A percentile compares a stretch with the other conserved stretches of the same genome.
phyloP scores from a whole-genome alignment of 176 grass and related monocot genomes.

The Oryza punctata region DNA sequence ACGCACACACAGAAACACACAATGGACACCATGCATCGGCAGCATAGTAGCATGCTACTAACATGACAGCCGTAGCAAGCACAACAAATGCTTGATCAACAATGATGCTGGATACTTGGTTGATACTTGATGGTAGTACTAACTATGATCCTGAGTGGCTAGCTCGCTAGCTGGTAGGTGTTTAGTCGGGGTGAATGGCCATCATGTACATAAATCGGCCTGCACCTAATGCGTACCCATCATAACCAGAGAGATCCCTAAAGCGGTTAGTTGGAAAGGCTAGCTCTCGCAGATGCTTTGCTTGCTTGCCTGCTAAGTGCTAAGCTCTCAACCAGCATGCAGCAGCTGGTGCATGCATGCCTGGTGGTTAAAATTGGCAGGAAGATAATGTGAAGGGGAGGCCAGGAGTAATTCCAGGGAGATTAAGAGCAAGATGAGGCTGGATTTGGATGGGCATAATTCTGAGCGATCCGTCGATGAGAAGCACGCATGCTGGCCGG shows the following conservation, averaged over 20 bases:
- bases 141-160: neutral
- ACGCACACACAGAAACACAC: neutral
- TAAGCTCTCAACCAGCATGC: neutral
- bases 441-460: neutral
- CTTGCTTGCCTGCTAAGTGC: neutral
- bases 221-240: conserved; percentile 34
- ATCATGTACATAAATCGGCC: conserved; percentile 21
- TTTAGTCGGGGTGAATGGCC: conserved; percentile 27
- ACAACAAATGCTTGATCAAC: conserved; percentile 1
- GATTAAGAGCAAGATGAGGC: neutral
- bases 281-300: neutral
- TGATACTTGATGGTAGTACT: neutral
- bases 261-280: conserved; percentile 37
- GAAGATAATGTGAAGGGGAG: neutral
- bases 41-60: neutral
- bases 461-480: neutral
- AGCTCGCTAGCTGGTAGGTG: conserved; percentile 12
- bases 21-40: neutral
- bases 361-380: neutral
- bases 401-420: neutral
- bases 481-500: neutral
- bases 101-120: conserved; percentile 9
- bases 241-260: conserved; percentile 18
- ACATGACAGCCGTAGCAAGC: neutral
- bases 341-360: neutral